A percentile compares a stretch with the other conserved stretches of the same genome.
Conservation (phyloP, 192 early-diverging fungal species). For the Backusella psychrophila region DNA sequence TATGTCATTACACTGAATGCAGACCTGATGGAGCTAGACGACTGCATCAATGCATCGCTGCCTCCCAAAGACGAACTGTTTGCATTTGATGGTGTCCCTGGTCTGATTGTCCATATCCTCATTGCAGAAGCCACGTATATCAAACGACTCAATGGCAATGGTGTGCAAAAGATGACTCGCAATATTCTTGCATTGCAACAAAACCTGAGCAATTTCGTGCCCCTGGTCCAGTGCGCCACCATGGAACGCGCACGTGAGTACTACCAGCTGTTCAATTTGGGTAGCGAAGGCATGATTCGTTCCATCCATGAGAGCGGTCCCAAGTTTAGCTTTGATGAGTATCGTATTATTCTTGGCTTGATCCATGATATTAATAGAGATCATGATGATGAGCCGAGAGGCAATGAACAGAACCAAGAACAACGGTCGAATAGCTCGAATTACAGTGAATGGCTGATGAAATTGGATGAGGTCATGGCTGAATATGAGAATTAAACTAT, state of each 20-base stretch:
- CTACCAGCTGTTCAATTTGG: constrained; percentile 69
- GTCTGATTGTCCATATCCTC: constrained; percentile 70
- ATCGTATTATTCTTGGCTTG: constrained; percentile 70
- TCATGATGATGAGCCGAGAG: constrained; percentile 15
- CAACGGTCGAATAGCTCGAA: constrained; percentile 20
- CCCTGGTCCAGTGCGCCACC: constrained; percentile 57
- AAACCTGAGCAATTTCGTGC: constrained; percentile 78
- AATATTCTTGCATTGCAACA: constrained; percentile 88
- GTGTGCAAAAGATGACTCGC: constrained; percentile 74
- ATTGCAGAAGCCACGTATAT: constrained; percentile 67
- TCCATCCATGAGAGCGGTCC: constrained; percentile 56
- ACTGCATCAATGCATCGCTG: constrained; percentile 61
- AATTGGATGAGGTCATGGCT: constrained; percentile 41
- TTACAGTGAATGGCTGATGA: constrained; percentile 41
- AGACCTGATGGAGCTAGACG: constrained; percentile 76
- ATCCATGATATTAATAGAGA: constrained; percentile 49
- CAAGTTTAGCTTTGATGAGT: constrained; percentile 79
- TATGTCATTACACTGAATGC: constrained; percentile 83
- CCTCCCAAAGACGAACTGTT: constrained; percentile 64
- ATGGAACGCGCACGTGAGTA: constrained; percentile 71
- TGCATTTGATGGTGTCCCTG: constrained; percentile 80
- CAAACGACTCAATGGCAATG: constrained; percentile 64
- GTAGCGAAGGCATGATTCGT: constrained; percentile 35
- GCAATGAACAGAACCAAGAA: neutral
- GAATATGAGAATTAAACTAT: constrained; percentile 22